phyloP scores from a whole-genome alignment of 1,139 yeast species.

The Geotrichum candidum region DNA sequence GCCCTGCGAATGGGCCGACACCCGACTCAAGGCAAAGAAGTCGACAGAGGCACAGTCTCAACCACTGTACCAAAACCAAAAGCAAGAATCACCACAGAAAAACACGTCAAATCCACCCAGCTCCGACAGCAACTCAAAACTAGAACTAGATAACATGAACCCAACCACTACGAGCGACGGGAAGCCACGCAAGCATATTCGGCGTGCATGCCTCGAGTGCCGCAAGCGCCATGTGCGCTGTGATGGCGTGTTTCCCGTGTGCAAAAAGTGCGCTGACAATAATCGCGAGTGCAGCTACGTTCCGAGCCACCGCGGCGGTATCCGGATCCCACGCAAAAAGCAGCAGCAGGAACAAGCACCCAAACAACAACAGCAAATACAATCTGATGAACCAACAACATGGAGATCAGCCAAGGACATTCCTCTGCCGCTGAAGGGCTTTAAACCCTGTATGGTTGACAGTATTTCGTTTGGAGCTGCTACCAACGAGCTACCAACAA shows the following conservation, averaged over 20 bases:
- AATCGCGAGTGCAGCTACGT: conserved; percentile 17
- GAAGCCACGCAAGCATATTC: conserved; percentile 18
- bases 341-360: not conserved
- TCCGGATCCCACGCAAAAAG: conserved; percentile 17
- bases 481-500: not conserved
- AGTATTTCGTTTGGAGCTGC: not conserved
- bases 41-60: not conserved
- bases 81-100: not conserved
- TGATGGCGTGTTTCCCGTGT: conserved; percentile 18
- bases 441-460: conserved; percentile 5
- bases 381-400: not conserved
- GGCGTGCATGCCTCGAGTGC: conserved; percentile 19
- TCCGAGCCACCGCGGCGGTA: conserved; percentile 19
- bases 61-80: not conserved
- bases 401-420: not conserved
- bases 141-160: conserved; percentile 4
- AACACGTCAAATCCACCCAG: not conserved
- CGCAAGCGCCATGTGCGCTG: conserved; percentile 19
- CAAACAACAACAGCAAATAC: not conserved
- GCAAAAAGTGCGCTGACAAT: conserved; percentile 17
- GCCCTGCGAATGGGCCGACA: conserved; percentile 15
- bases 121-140: not conserved
- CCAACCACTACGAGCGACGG: conserved; percentile 16
- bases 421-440: not conserved
- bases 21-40: not conserved